Evolutionary conservation across 495 filamentous ascomycete genomes (phyloP).

Genomic region (Podospora anserina): DNA sequence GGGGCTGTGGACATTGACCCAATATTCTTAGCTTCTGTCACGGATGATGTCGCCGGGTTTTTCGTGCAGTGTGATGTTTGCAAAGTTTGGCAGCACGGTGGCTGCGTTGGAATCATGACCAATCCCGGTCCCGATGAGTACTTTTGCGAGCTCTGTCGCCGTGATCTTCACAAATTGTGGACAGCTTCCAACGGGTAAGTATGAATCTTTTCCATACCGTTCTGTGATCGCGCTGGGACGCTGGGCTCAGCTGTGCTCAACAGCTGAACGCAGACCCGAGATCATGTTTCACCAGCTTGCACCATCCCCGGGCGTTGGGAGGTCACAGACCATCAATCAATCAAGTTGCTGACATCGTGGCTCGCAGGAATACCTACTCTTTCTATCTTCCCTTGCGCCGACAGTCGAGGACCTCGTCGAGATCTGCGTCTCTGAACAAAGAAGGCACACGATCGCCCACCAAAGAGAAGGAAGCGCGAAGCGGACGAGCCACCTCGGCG

Average conservation of each 20-base stretch:
- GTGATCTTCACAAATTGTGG: slow-evolving; percentile 82
- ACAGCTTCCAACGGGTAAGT: slow-evolving; percentile 83
- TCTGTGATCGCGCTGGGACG: slow-evolving; percentile 14
- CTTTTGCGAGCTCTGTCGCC: slow-evolving; percentile 91
- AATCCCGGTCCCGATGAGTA: slow-evolving; percentile 94
- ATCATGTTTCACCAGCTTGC: slow-evolving; percentile 24
- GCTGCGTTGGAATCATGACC: slow-evolving; percentile 95
- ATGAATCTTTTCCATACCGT: slow-evolving; percentile 10
- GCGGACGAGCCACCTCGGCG: slow-evolving; percentile 44
- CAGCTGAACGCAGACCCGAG: slow-evolving; percentile 23
- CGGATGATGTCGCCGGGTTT: slow-evolving; percentile 86
- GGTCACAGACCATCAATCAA: not conserved
- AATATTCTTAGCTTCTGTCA: slow-evolving; percentile 63
- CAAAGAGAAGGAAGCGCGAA: slow-evolving; percentile 48
- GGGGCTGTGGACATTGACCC: slow-evolving; percentile 50
- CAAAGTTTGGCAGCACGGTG: slow-evolving; percentile 98
- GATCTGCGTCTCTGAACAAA: slow-evolving; percentile 58
- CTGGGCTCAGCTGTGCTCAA: slow-evolving; percentile 27
- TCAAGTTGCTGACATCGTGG: slow-evolving; percentile 33
- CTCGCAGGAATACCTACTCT: slow-evolving; percentile 52
- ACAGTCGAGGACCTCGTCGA: slow-evolving; percentile 44
- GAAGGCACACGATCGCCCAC: slow-evolving; percentile 49
- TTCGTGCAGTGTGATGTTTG: slow-evolving; percentile 98
- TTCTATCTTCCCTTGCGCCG: slow-evolving; percentile 54
- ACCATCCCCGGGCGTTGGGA: not conserved